Evolutionary conservation across 331 rosid species (phyloP).

Genomic region (Cucumis variabilis): DNA sequence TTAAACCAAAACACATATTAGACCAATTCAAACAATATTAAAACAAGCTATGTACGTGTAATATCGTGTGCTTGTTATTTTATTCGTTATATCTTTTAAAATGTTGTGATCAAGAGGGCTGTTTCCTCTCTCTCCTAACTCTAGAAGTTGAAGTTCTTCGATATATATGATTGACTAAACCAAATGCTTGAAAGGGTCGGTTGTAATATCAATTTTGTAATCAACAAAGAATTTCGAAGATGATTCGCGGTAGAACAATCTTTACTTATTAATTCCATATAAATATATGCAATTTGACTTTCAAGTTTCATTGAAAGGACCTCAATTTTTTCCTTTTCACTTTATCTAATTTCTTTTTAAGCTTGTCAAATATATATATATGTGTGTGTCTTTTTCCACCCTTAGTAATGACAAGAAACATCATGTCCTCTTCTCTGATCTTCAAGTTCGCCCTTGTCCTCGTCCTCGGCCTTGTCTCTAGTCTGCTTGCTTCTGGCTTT

Average conservation of each 20-base stretch:
- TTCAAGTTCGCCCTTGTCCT: slow-evolving; percentile 5
- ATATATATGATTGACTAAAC: background rate
- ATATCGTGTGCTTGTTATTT: background rate
- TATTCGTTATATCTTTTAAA: background rate
- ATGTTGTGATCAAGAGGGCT: background rate
- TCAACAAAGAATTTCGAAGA: background rate
- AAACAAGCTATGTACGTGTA: background rate
- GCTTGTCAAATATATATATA: background rate
- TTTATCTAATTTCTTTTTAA: background rate
- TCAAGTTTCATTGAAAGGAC: background rate
- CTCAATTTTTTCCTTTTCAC: background rate
- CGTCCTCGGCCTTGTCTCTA: background rate
- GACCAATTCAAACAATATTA: background rate
- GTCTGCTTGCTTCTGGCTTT: background rate
- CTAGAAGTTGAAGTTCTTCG: background rate
- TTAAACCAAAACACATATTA: background rate
- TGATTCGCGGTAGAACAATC: background rate
- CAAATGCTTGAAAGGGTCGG: slow-evolving; percentile 3
- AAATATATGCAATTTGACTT: background rate
- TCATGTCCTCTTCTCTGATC: background rate
- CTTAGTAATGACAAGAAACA: slow-evolving; percentile 14
- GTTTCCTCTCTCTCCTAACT: background rate
- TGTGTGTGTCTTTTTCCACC: background rate
- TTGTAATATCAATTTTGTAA: background rate
- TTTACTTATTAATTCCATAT: background rate